Evolutionary conservation across 2,329 filamentous ascomycete species (phyloP).

Genomic region (Sporothrix curviconia): DNA sequence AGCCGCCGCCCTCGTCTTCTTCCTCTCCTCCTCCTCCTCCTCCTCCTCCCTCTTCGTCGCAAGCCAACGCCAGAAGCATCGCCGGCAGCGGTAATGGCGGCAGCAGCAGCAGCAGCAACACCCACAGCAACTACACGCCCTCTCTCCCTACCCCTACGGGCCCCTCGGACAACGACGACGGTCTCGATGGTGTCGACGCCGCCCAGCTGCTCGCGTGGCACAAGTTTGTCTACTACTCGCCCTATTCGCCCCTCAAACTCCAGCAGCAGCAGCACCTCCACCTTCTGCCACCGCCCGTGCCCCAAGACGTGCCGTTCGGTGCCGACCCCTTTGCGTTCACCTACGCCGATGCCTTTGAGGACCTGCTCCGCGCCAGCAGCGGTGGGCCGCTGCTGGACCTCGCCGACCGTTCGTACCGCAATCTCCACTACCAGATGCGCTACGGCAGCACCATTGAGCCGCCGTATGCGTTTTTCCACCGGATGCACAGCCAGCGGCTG

Average conservation of each 20-base stretch:
- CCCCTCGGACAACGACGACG: constrained; percentile 4
- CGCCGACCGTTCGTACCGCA: constrained; percentile 29
- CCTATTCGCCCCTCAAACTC: constrained; percentile 41
- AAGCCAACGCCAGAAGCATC: neutral
- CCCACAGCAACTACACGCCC: neutral
- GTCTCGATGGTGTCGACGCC: constrained; percentile 18
- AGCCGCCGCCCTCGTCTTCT: neutral
- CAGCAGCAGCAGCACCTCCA: constrained; percentile 22
- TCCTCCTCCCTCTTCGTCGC: neutral
- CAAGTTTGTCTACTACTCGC: constrained; percentile 33
- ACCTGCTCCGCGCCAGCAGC: constrained; percentile 44
- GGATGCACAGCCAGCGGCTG: constrained; percentile 30
- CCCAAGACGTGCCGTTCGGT: constrained; percentile 36
- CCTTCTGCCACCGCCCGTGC: constrained; percentile 40
- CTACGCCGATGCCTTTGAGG: constrained; percentile 53
- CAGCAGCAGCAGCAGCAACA: neutral
- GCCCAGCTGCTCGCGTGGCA: constrained; percentile 25
- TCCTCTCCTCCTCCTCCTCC: neutral
- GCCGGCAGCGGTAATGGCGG: neutral
- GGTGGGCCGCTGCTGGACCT: constrained; percentile 38
- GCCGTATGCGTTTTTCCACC: constrained; percentile 36
- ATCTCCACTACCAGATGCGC: constrained; percentile 19
- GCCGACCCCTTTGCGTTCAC: constrained; percentile 37
- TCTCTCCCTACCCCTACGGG: neutral
- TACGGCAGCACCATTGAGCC: constrained; percentile 30